Evolutionary conservation across 2,329 filamentous ascomycete genomes (phyloP).

Genomic region (Colletotrichum sp.): DNA sequence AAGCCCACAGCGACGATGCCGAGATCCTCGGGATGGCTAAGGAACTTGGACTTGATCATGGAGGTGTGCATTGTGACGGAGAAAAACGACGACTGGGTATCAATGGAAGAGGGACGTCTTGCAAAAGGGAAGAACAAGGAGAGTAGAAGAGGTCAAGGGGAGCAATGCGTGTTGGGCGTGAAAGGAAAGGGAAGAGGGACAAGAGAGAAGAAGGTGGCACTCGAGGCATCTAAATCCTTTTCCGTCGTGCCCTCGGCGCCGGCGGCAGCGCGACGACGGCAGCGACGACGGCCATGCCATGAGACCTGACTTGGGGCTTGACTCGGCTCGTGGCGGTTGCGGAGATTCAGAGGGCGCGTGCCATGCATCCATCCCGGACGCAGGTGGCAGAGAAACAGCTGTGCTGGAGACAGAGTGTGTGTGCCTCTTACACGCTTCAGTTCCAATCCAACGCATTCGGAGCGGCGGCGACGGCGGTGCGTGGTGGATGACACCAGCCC

Average conservation of each 20-base stretch:
- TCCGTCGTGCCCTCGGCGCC: background rate
- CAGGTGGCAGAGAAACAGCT: background rate
- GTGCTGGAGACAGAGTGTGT: background rate
- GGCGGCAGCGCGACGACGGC: background rate
- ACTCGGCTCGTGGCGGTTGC: slow-evolving; percentile 11
- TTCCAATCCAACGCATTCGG: background rate
- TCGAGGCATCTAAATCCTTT: slow-evolving; percentile 11
- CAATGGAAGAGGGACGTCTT: background rate
- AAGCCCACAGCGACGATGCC: slow-evolving; percentile 96
- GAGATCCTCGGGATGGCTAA: slow-evolving; percentile 78
- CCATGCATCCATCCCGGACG: background rate
- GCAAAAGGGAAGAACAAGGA: background rate
- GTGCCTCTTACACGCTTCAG: background rate
- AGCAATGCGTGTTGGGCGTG: background rate
- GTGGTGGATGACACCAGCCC: background rate
- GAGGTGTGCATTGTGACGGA: slow-evolving; percentile 52
- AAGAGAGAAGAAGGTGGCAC: background rate
- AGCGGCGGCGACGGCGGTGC: background rate
- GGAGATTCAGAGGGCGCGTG: background rate
- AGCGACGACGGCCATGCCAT: background rate
- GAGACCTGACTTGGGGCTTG: background rate
- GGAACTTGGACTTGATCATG: slow-evolving; percentile 72
- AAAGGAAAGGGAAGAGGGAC: background rate
- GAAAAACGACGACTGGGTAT: background rate
- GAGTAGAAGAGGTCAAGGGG: background rate